Evolutionary conservation across 2,329 filamentous ascomycete species (phyloP), one percentile per base, ranked within the genome.

Genomic region (Fusarium pilosicola): DNA sequence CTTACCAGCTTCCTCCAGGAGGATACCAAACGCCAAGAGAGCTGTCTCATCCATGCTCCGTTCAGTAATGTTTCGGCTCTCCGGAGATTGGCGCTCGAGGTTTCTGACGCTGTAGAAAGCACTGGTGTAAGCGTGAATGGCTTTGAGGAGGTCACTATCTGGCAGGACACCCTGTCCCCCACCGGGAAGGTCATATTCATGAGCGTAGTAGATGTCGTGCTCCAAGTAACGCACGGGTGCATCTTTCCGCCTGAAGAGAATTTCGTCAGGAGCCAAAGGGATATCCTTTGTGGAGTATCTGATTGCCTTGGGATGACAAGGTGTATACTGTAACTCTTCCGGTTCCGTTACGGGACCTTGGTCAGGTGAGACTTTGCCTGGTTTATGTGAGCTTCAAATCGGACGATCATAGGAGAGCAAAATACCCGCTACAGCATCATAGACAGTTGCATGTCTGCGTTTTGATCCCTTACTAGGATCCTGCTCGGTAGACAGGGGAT

Each of bases 1-100:
- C 45, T 86, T 85, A 22, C 88, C 86, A 6, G 89, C 88, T 81
- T 96, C 93, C 81, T 96, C 93, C 46, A 95, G 83, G 64, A 96
- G 81, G 55, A 96, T 90, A 3, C 93, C 93, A 77, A 96, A 86
- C 2, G 93, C 92, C 61, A 96, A 83, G 65, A 96, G 85, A 8
- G 93, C 93, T 20, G 92, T 94, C 83, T 94, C 93, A 78, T 96
- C 92, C 88, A 96, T 89, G 80, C 90, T 93, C 72, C 86, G 80
- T 78, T 89, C 86, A 68, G 89, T 85, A 42, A 87, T 76, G 59
- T 80, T 80, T 36, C 79, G 74, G 13, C 72, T 64, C 38, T 70
- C 74, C n/a, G 75, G 68, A 34, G 54, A 24, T 41, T 70, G 54
- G 59, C 67, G 59, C 58, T 72, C 68, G 67, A 79, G 74, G 30